Evolutionary conservation across 139 green algal genomes (phyloP), one percentile per base, ranked within the genome.

Genomic region (Pleodorina starrii): DNA sequence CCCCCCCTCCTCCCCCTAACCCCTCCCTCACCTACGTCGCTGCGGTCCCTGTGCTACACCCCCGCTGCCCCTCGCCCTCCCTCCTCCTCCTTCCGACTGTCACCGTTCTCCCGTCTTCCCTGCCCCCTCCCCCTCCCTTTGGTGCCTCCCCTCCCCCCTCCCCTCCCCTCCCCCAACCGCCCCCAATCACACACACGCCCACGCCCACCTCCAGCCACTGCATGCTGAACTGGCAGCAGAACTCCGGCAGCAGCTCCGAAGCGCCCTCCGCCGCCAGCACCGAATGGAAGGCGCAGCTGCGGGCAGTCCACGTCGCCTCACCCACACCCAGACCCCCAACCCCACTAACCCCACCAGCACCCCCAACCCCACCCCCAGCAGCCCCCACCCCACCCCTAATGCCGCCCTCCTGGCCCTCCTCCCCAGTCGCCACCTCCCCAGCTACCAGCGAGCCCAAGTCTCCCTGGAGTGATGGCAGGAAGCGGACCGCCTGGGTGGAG

Each of bases 221-320:
- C 84, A 89, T 81, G 69, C 69, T 59, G 84, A 72, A 89, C 71
- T 89, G 84, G 84, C 84, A 89, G 71, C 84, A 89, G 50, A 89
- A 89, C 69, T 89, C 69, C 9, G 69, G 84, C 84, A 89, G 84
- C 84, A 89, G 84, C 84, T 82, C 84, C 23, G 48, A 32, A 4
- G 48, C 68, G 38, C 42, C 84, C 84, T 89, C 84, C 36, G 25
- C 48, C 63, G 63, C 38, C 48, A 89, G 84, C 36, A 74, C 69
- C 21, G 44, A n/a, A 42, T 88, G 44, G 84, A 89, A 89, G 36
- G 32, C 40, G 84, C 84, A 89, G 29, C 29, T 2, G 27, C 14
- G 5, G 48, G 69, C 60, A 35, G 48, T 73, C 84, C 84, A 89
- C 2, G 38, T 57, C 5, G 84, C 83, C 32, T 80, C 68, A 11